Percentiles rank a stretch among this genome's conserved stretches.
Conservation (phyloP, 2,329 filamentous ascomycete genomes). For the Graphilbum sp. region DNA sequence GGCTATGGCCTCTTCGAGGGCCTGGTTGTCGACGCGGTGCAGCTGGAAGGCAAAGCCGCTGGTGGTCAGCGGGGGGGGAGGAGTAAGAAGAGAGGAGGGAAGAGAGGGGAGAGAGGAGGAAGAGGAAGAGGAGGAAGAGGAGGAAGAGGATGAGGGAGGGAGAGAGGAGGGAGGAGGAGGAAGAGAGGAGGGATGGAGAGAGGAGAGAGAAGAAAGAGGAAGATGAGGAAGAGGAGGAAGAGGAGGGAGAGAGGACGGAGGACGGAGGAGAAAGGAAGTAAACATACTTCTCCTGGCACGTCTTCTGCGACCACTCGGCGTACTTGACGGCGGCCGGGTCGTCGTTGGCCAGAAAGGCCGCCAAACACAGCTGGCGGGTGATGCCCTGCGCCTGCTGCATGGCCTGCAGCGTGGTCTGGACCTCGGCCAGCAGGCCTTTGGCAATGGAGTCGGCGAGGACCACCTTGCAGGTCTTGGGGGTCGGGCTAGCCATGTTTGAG, state of each 20-base stretch:
- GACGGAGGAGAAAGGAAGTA: background rate
- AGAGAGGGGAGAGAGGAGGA: background rate
- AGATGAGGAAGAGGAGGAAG: background rate
- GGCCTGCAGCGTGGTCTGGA: slow-evolving; percentile 56
- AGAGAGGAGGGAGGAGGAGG: background rate
- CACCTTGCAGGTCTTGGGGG: slow-evolving; percentile 72
- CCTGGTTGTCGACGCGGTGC: slow-evolving; percentile 67
- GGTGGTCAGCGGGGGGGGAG: background rate
- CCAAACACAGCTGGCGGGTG: slow-evolving; percentile 50
- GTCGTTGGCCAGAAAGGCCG: slow-evolving; percentile 81
- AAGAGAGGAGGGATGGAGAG: background rate
- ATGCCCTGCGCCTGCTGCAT: slow-evolving; percentile 37
- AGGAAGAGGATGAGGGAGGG: background rate
- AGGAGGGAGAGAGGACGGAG: background rate
- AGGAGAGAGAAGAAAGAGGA: background rate
- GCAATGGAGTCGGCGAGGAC: slow-evolving; percentile 78
- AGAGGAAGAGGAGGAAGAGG: background rate
- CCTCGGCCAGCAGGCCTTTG: slow-evolving; percentile 63
- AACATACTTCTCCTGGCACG: slow-evolving; percentile 83
- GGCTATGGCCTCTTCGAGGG: slow-evolving; percentile 77
- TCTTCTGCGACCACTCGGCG: slow-evolving; percentile 94
- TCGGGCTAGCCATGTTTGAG: slow-evolving; percentile 21
- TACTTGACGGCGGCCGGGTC: slow-evolving; percentile 88
- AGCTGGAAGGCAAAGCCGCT: slow-evolving; percentile 86
- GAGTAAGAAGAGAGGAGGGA: background rate